A percentile compares a stretch with the other conserved stretches of the same genome.
Evolutionary conservation across 371 early-diverging fungal species (phyloP).

Genomic region (Zychaea mexicana): DNA sequence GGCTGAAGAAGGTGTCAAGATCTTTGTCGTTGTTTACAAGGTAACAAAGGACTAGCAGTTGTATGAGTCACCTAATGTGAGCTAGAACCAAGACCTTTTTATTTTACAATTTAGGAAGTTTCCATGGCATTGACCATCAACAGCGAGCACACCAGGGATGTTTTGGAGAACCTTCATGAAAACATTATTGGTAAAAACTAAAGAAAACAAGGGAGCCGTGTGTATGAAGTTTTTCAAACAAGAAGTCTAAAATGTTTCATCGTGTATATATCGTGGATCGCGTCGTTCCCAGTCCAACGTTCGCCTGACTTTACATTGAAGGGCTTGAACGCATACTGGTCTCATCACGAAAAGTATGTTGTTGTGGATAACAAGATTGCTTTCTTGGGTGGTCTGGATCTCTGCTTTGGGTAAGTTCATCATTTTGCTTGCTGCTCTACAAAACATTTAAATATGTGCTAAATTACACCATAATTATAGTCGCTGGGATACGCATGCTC

Average conservation of each 20-base stretch:
- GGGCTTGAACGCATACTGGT: slow-evolving; percentile 73
- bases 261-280: not conserved
- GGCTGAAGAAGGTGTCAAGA: slow-evolving; percentile 88
- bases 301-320: slow-evolving; percentile 69
- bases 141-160: slow-evolving; percentile 79
- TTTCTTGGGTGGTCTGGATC: slow-evolving; percentile 83
- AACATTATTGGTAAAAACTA: slow-evolving; percentile 68
- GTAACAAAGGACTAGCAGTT: slow-evolving; percentile 23
- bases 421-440: not conserved
- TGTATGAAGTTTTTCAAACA: not conserved
- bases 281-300: slow-evolving; percentile 56
- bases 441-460: not conserved
- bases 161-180: slow-evolving; percentile 71
- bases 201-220: not conserved
- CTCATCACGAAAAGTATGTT: slow-evolving; percentile 83
- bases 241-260: not conserved
- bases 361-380: slow-evolving; percentile 74
- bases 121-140: slow-evolving; percentile 76
- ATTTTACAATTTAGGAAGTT: slow-evolving; percentile 61
- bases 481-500: slow-evolving; percentile 77
- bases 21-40: slow-evolving; percentile 90
- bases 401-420: slow-evolving; percentile 66
- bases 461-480: slow-evolving; percentile 25
- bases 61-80: no score
- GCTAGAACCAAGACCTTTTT: no score